These are phyloP conservation scores for Coffea humblotiana DNA, from an alignment of 305 asterid genomes.

Conservation along the genomic window DNA sequence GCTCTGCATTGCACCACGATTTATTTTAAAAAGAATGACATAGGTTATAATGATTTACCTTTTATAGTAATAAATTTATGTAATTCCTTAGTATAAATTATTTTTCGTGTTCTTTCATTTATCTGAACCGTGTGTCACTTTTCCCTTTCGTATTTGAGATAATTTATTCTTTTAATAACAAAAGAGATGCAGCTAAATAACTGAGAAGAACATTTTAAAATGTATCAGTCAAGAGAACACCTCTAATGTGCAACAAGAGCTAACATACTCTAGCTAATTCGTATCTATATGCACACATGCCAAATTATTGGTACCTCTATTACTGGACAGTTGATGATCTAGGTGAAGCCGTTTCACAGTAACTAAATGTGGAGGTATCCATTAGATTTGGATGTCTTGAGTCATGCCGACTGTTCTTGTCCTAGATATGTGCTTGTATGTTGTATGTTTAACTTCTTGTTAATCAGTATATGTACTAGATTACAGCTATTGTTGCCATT, in stretches of 20 bases:
- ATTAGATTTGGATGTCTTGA: not conserved
- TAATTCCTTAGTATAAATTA: no score
- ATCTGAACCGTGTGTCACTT: no score
- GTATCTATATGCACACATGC: not conserved
- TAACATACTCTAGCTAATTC: not conserved
- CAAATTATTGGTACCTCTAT: not conserved
- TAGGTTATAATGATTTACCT: no score
- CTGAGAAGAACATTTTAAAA: no score
- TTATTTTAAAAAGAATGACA: no score
- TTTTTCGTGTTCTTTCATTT: no score
- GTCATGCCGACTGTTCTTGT: not conserved
- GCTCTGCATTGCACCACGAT: no score
- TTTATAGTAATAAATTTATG: no score
- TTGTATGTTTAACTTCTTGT: not conserved
- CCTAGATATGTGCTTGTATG: not conserved
- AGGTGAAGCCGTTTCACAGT: not conserved
- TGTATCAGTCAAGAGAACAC: no score
- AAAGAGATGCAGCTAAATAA: not conserved
- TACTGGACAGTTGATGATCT: not conserved
- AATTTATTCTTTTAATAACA: no score
- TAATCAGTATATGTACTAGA: not conserved
- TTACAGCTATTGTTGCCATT: not conserved
- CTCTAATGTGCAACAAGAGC: not conserved
- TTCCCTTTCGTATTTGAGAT: no score
- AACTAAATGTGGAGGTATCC: not conserved